Evolutionary conservation across 306 rosid species (phyloP).

Genomic region (Citrullus colocynthis): DNA sequence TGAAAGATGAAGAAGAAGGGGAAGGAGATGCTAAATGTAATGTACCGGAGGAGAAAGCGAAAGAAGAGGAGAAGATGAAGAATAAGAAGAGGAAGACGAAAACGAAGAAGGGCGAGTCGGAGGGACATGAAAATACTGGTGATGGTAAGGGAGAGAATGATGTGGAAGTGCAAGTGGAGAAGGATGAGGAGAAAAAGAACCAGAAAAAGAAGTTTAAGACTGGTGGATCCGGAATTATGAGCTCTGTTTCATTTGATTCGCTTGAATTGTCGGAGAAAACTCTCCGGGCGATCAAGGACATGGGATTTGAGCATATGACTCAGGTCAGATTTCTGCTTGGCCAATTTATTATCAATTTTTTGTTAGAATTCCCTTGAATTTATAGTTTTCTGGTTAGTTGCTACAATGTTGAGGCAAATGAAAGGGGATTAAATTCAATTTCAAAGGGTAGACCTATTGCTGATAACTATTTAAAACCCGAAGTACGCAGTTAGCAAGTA

Average conservation of each 20-base stretch:
- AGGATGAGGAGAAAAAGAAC: conserved; percentile 9
- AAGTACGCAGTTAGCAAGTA: background rate
- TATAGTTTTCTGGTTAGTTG: background rate
- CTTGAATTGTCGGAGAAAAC: conserved; percentile 56
- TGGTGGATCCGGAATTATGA: conserved; percentile 55
- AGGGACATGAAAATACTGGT: background rate
- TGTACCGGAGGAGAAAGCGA: conserved; percentile 3
- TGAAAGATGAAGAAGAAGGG: background rate
- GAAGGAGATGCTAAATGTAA: background rate
- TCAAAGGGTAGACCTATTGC: no score
- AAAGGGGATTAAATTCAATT: background rate
- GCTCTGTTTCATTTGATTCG: conserved; percentile 33
- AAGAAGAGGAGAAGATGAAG: conserved; percentile 4
- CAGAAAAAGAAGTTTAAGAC: conserved; percentile 10
- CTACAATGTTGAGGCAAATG: background rate
- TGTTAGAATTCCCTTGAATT: background rate
- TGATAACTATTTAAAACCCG: background rate
- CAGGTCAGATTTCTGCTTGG: conserved; percentile 27
- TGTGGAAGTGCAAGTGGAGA: background rate
- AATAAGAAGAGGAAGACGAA: conserved; percentile 8
- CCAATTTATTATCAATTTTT: background rate
- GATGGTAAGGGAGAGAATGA: background rate
- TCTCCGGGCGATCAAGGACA: conserved; percentile 36
- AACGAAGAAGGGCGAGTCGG: background rate
- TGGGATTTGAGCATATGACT: conserved; percentile 56